A percentile compares a stretch with the other conserved stretches of the same genome.
Conservation (phyloP, 805 yeast genomes). For the Kodamaea restingae region DNA sequence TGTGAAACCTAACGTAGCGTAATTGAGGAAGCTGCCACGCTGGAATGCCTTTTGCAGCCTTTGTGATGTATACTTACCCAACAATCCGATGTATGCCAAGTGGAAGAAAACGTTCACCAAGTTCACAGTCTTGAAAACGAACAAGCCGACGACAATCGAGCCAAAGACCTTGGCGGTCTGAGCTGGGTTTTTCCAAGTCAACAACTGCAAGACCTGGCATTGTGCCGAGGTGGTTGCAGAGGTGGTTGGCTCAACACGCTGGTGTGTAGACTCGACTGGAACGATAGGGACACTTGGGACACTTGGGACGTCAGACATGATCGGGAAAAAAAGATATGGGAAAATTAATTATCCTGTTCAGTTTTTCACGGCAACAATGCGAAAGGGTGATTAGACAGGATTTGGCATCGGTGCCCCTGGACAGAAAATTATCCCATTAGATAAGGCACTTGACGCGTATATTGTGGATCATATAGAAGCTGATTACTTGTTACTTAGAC, state of each 20-base stretch:
- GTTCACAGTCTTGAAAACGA: conserved; percentile 61
- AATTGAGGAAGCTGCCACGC: no score
- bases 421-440: no score
- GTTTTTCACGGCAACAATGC: not conserved
- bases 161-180: conserved; percentile 76
- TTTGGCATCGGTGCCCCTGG: no score
- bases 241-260: not conserved
- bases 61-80: conserved; percentile 33
- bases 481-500: no score
- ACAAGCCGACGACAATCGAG: conserved; percentile 49
- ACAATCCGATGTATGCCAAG: conserved; percentile 54
- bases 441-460: no score
- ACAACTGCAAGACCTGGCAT: conserved; percentile 24
- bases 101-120: conserved; percentile 58
- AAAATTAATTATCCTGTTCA: not conserved
- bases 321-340: conserved; percentile 2
- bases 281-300: conserved; percentile 9
- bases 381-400: not conserved
- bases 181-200: conserved; percentile 75
- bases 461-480: no score
- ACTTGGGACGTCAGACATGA: conserved; percentile 4
- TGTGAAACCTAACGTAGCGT: no score
- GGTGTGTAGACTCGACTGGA: conserved; percentile 7
- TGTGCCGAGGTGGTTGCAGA: no score
- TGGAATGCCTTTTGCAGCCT: no score